phyloP scores from a whole-genome alignment of 2,329 filamentous ascomycete genomes.

The Paracamarosporium sp. region DNA sequence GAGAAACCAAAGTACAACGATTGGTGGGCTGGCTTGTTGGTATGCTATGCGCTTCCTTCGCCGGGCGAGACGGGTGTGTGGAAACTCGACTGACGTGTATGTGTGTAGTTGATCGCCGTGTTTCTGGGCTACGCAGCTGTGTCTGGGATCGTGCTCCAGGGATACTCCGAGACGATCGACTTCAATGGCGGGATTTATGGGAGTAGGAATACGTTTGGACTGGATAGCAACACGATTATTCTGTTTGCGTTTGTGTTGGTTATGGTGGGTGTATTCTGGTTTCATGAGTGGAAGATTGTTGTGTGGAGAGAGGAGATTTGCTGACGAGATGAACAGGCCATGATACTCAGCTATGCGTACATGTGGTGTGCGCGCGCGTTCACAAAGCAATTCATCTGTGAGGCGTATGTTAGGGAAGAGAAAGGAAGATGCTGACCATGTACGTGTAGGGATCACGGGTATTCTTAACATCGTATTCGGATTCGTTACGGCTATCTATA shows the following conservation, averaged over 20 bases:
- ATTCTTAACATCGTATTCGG: slow-evolving; percentile 76
- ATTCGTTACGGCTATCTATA: slow-evolving; percentile 86
- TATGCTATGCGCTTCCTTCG: slow-evolving; percentile 46
- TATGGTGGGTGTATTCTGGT: slow-evolving; percentile 48
- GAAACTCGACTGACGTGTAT: no score
- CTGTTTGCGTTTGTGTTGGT: slow-evolving; percentile 81
- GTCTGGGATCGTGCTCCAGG: slow-evolving; percentile 76
- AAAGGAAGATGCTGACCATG: neutral
- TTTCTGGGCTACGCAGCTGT: slow-evolving; percentile 78
- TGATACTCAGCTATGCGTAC: slow-evolving; percentile 78
- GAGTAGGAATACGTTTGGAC: slow-evolving; percentile 67
- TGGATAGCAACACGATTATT: slow-evolving; percentile 85
- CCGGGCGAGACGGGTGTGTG: no score
- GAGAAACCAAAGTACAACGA: slow-evolving; percentile 89
- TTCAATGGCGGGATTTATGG: slow-evolving; percentile 78
- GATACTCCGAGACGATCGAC: slow-evolving; percentile 58
- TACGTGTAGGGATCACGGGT: slow-evolving; percentile 63
- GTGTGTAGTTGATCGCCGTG: slow-evolving; percentile 68
- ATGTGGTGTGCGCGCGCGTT: slow-evolving; percentile 77
- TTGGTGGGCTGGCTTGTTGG: slow-evolving; percentile 83
- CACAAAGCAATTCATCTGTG: slow-evolving; percentile 87
- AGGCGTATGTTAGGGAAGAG: neutral
- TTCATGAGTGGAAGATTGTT: no score
- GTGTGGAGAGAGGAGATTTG: no score
- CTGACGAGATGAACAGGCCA: slow-evolving; percentile 52